A percentile compares a stretch with the other conserved stretches of the same genome.
phyloP scores from a whole-genome alignment of 768 basidiomycete species.

The Cyclocybe cylindracea region DNA sequence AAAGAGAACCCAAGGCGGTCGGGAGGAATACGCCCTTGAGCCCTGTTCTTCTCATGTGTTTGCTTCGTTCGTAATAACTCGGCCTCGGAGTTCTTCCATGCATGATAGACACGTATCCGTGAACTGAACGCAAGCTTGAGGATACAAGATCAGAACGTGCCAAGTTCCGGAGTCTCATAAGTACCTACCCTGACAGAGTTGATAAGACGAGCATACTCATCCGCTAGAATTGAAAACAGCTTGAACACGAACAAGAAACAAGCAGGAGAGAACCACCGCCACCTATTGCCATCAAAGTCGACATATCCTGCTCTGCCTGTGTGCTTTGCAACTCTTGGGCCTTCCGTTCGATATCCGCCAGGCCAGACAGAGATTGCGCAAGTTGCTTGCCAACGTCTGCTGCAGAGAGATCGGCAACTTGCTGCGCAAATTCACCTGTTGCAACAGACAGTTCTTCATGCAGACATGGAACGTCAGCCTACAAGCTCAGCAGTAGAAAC shows the following conservation, averaged over 20 bases:
- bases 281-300: constrained; percentile 80
- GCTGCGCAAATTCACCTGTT: constrained; percentile 79
- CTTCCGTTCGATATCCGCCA: constrained; percentile 75
- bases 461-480: background rate
- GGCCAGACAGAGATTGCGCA: constrained; percentile 62
- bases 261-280: constrained; percentile 2
- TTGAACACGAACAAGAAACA: background rate
- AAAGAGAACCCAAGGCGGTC: constrained; percentile 77
- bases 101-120: constrained; percentile 78
- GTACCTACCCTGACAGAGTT: constrained; percentile 77
- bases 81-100: constrained; percentile 80
- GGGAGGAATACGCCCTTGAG: constrained; percentile 69
- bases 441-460: constrained; percentile 63
- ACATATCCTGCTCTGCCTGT: constrained; percentile 83
- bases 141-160: background rate
- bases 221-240: constrained; percentile 41
- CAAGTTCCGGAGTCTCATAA: background rate
- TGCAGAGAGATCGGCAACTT: constrained; percentile 65
- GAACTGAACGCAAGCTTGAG: constrained; percentile 82
- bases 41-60: constrained; percentile 78
- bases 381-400: constrained; percentile 80
- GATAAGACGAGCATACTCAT: constrained; percentile 93
- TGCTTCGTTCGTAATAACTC: constrained; percentile 74
- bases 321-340: constrained; percentile 72
- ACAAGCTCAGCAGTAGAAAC: background rate